These are phyloP conservation scores for Botrytis cinerea DNA, from an alignment of 2,329 filamentous ascomycete genomes.

Conservation along the genomic window DNA sequence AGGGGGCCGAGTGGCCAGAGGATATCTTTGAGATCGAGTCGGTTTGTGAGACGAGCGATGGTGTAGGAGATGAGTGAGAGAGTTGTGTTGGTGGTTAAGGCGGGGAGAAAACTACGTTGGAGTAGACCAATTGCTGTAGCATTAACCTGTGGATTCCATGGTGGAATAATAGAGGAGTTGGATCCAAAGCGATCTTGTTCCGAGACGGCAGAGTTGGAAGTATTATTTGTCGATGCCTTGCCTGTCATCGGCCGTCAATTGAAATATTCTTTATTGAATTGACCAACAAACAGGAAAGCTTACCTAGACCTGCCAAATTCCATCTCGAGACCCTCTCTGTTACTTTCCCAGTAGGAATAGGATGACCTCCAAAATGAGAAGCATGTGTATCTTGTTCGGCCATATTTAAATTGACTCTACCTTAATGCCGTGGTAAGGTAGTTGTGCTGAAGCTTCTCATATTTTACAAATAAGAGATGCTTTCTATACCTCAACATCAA, in stretches of 20 bases:
- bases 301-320: conserved; percentile 17
- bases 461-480: not conserved
- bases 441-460: not conserved
- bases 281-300: not conserved
- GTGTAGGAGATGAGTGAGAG: conserved; percentile 25
- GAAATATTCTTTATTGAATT: not conserved
- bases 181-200: conserved; percentile 17
- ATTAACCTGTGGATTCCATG: conserved; percentile 22
- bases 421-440: not conserved
- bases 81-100: conserved; percentile 24
- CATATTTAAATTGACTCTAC: not conserved
- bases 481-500: not conserved
- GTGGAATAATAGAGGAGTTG: conserved; percentile 11
- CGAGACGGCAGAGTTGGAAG: not conserved
- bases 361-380: conserved; percentile 24
- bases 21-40: conserved; percentile 27
- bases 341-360: conserved; percentile 13
- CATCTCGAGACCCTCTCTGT: not conserved
- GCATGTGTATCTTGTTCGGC: conserved; percentile 22
- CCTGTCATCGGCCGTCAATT: not conserved
- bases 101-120: conserved; percentile 26
- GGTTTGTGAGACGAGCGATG: conserved; percentile 24
- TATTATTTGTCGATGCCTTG: conserved; percentile 17
- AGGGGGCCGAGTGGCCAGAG: conserved; percentile 27
- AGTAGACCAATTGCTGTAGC: conserved; percentile 24